Base-by-base conservation (phyloP, 345 rosid genomes). In the Microthlaspi erraticum region DNA sequence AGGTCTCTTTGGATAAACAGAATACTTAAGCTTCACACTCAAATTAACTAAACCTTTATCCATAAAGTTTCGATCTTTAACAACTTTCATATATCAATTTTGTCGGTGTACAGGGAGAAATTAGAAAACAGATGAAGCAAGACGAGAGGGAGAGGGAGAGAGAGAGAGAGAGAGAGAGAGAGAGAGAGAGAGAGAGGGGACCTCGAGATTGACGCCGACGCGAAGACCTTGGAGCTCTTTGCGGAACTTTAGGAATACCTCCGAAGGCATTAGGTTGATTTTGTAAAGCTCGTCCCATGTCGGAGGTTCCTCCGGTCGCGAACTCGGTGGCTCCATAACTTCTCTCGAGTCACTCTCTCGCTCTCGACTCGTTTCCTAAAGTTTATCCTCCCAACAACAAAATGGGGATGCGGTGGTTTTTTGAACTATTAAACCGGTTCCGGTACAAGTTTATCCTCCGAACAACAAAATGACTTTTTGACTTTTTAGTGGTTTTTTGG, bases 141-240 rank as follows among this genome's bases (percentile, higher is more conserved):
- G 12, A 66, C 26, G 45, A 58, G 64, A 18, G 45, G 20, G 33
- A 59, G 36, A 56, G 54, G 34, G 36, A n/a, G n/a, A n/a, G n/a
- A n/a, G n/a, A n/a, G n/a, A n/a, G n/a, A n/a, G n/a, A n/a, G n/a
- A n/a, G n/a, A n/a, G n/a, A n/a, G n/a, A n/a, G n/a, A n/a, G n/a
- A n/a, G n/a, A n/a, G n/a, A n/a, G n/a, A n/a, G n/a, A n/a, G n/a
- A n/a, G n/a, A n/a, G n/a, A n/a, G n/a, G n/a, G 0, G 23, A 88
- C 98, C 97, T 91, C 94, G 52, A 91, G 78, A 83, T 93, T 91
- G 78, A 89, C 83, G 75, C 97, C 97, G 69, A 91, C 84, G 39
- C 97, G 87, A 66, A 91, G 66, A 6, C 96, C 97, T 73, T 91
- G 84, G 52, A 88, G 75, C 77, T 91, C 91, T 83, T 88, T 94